Percentiles rank a stretch among this genome's conserved stretches.
These are phyloP conservation scores for Talaromyces nanjingensis DNA, from an alignment of 495 filamentous ascomycete genomes.

Conservation along the genomic window DNA sequence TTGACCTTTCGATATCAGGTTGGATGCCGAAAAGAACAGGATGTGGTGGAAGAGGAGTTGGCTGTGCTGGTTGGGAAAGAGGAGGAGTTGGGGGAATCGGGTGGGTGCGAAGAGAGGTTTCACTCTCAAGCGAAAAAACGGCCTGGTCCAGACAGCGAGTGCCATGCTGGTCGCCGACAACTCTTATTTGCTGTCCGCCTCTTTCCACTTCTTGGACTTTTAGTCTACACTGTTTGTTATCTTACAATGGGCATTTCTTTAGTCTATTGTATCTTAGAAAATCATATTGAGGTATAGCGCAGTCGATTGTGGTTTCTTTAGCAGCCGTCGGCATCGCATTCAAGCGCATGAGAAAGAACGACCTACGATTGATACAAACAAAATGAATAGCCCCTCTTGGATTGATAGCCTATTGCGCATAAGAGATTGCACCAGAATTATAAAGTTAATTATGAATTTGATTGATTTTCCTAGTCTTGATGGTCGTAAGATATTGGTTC, in stretches of 20 bases:
- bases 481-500: not conserved
- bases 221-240: not conserved
- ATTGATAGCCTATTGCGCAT: not conserved
- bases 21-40: conserved; percentile 12
- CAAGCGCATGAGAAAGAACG: not conserved
- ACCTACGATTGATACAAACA: not conserved
- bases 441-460: not conserved
- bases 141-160: conserved; percentile 23
- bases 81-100: conserved; percentile 8
- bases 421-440: not conserved
- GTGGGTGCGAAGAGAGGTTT: conserved; percentile 27
- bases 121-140: conserved; percentile 36
- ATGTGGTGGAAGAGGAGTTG: conserved; percentile 22
- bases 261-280: not conserved
- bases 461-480: not conserved
- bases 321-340: not conserved
- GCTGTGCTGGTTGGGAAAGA: conserved; percentile 18
- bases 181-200: not conserved
- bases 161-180: conserved; percentile 30
- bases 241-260: not conserved
- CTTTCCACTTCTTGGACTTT: not conserved
- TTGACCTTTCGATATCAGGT: not conserved
- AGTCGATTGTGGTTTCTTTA: not conserved
- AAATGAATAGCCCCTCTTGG: not conserved
- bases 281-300: not conserved